phyloP scores from a whole-genome alignment of 176 grass and related monocot genomes.

The Oryza officinalis region DNA sequence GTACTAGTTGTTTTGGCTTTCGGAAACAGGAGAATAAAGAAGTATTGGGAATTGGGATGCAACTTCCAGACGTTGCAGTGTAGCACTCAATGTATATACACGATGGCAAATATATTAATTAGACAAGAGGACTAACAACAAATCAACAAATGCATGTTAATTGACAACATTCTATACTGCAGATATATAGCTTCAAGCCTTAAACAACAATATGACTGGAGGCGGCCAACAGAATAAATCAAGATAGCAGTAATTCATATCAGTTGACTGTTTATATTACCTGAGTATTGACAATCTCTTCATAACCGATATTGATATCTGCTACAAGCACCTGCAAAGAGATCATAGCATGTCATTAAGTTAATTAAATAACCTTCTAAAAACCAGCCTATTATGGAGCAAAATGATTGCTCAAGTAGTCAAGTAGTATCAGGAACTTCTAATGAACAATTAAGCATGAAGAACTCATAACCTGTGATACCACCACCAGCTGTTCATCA shows the following conservation, averaged over 20 bases:
- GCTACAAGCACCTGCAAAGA: constrained; percentile 80
- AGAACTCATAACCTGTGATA: constrained; percentile 79
- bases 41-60: neutral
- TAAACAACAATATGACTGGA: neutral
- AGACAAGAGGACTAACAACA: neutral
- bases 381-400: neutral
- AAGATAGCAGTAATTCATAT: neutral
- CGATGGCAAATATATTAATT: constrained; percentile 19
- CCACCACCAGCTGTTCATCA: constrained; percentile 87
- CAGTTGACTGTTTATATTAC: neutral
- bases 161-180: neutral
- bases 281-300: constrained; percentile 88
- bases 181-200: neutral
- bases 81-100: neutral
- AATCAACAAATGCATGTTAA: neutral
- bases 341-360: neutral
- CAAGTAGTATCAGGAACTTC: neutral
- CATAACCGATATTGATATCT: constrained; percentile 97
- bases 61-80: neutral
- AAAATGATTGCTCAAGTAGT: neutral
- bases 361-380: constrained; percentile 8
- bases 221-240: neutral
- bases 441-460: neutral
- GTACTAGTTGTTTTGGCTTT: constrained; percentile 4
- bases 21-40: neutral